A percentile compares a stretch with the other conserved stretches of the same genome.
Conservation (phyloP, 164 flowering plant species). For the Pachysandra terminalis region DNA sequence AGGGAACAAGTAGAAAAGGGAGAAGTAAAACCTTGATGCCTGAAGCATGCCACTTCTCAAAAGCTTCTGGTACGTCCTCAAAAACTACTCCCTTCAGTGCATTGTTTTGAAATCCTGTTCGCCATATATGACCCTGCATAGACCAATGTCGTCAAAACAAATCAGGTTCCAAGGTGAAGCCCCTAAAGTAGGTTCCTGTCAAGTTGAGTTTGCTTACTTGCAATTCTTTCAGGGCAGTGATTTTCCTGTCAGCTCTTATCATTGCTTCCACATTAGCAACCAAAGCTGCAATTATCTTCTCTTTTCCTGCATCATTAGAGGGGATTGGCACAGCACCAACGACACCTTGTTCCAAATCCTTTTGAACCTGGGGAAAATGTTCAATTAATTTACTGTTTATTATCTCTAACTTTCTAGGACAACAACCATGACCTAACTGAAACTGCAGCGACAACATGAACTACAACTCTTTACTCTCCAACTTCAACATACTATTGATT, state of each 20-base stretch:
- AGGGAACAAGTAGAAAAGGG: background rate
- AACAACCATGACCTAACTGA: background rate
- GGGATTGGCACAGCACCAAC: constrained; percentile 76
- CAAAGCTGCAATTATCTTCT: constrained; percentile 74
- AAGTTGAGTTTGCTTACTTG: constrained; percentile 45
- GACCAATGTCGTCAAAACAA: background rate
- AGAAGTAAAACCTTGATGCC: constrained; percentile 64
- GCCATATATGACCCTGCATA: constrained; percentile 93
- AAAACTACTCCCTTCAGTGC: constrained; percentile 76
- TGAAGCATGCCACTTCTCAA: constrained; percentile 72
- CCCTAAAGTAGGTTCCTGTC: background rate
- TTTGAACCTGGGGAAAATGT: constrained; percentile 51
- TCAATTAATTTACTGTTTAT: background rate
- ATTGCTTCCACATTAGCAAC: constrained; percentile 90
- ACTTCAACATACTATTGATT: no score
- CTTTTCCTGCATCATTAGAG: constrained; percentile 62
- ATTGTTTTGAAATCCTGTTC: constrained; percentile 73
- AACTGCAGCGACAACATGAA: background rate
- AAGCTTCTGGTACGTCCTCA: constrained; percentile 91
- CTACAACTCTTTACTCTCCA: background rate
- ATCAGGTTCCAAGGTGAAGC: background rate
- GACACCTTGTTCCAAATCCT: constrained; percentile 65
- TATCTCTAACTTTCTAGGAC: background rate
- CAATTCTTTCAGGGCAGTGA: constrained; percentile 79
- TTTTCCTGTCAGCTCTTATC: constrained; percentile 94